Conservation (phyloP, 177 flowering plant genomes). For the Vitis hybrid region DNA sequence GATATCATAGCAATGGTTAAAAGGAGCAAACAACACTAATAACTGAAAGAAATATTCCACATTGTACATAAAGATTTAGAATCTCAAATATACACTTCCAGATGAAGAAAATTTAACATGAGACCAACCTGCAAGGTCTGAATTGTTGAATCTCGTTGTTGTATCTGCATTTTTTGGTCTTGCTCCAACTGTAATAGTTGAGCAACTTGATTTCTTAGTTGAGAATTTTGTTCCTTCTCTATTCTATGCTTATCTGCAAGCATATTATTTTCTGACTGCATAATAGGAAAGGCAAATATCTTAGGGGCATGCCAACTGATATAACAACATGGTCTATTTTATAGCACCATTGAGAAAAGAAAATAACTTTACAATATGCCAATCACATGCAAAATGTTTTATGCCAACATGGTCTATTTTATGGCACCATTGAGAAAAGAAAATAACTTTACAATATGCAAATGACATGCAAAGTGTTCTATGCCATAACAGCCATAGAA, state of each 20-base stretch:
- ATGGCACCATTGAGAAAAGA: background rate
- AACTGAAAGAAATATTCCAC: background rate
- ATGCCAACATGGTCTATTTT: background rate
- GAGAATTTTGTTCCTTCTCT: constrained; percentile 91
- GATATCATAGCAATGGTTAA: background rate
- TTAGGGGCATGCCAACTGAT: constrained; percentile 7
- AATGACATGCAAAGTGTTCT: background rate
- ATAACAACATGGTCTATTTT: background rate
- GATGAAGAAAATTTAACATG: background rate
- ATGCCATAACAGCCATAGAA: background rate
- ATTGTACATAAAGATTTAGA: background rate
- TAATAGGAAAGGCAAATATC: constrained; percentile 4
- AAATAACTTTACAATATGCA: background rate
- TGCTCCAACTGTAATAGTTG: constrained; percentile 79
- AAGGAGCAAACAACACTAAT: background rate
- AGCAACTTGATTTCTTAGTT: constrained; percentile 87
- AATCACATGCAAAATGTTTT: background rate
- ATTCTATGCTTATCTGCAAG: constrained; percentile 72
- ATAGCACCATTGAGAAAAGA: background rate
- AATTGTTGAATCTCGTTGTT: constrained; percentile 71
- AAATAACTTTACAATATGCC: background rate
- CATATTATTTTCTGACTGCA: constrained; percentile 81
- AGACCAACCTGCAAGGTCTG: constrained; percentile 71
- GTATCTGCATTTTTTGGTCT: constrained; percentile 75
- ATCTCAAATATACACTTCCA: background rate